A percentile compares a stretch with the other conserved stretches of the same genome.
These are phyloP conservation scores for Nakazawaea siamensis DNA, from an alignment of 805 yeast genomes.

Conservation along the genomic window DNA sequence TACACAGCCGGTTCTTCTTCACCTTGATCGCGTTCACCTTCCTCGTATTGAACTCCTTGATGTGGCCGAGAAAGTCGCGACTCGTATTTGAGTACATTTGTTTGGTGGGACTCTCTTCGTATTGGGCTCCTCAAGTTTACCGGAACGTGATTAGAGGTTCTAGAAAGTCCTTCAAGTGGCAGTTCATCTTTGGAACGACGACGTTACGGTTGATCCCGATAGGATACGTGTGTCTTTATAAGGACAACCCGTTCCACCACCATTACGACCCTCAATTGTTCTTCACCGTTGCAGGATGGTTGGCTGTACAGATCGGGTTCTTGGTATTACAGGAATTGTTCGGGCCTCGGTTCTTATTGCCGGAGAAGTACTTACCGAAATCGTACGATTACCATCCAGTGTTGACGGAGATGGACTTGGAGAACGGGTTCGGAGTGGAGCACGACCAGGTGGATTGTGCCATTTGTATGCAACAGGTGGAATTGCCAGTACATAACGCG, in stretches of 20 bases:
- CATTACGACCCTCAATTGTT: conserved; percentile 50
- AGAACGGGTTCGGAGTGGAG: conserved; percentile 51
- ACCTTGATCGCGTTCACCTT: conserved; percentile 46
- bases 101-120: conserved; percentile 50
- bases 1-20: conserved; percentile 51
- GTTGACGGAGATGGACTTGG: conserved; percentile 50
- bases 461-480: conserved; percentile 80
- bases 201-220: conserved; percentile 57
- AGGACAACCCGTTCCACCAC: conserved; percentile 62
- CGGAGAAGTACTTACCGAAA: conserved; percentile 65
- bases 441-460: conserved; percentile 63
- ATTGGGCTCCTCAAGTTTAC: conserved; percentile 85
- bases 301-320: conserved; percentile 47
- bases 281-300: conserved; percentile 41
- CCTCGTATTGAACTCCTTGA: conserved; percentile 42
- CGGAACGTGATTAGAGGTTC: conserved; percentile 68
- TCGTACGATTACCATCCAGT: conserved; percentile 79
- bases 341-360: conserved; percentile 82
- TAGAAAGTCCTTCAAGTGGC: conserved; percentile 63
- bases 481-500: conserved; percentile 36
- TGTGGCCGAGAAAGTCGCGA: conserved; percentile 58
- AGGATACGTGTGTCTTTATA: conserved; percentile 44
- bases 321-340: conserved; percentile 55
- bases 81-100: conserved; percentile 47
- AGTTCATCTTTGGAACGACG: conserved; percentile 64